A percentile compares a stretch with the other conserved stretches of the same genome.
Conservation (phyloP, 139 green algal genomes). For the Gonium pectorale region DNA sequence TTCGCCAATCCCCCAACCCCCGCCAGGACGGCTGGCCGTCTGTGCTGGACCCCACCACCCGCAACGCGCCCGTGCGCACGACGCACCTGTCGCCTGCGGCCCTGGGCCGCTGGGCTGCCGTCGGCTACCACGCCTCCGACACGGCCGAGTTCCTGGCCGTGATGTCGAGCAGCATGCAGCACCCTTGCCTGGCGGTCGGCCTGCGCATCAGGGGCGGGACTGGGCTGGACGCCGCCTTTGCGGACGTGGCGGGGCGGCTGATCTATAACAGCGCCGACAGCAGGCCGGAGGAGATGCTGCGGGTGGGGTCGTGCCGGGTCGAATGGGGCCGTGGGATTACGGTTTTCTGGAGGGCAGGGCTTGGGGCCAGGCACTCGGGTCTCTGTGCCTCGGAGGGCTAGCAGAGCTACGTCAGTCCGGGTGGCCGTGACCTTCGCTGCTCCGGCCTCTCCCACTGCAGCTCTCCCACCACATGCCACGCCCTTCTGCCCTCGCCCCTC, state of each 20-base stretch:
- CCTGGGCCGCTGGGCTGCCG: background rate
- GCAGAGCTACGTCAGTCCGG: too few species aligned
- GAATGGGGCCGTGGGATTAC: too few species aligned
- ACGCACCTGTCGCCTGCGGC: background rate
- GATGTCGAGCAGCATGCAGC: background rate
- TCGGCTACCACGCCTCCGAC: background rate
- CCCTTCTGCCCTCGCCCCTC: too few species aligned
- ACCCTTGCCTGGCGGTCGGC: conserved; percentile 3
- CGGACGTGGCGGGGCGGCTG: background rate
- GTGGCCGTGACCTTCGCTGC: too few species aligned
- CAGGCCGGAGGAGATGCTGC: background rate
- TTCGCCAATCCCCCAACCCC: too few species aligned
- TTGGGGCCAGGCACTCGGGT: too few species aligned
- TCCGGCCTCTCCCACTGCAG: too few species aligned
- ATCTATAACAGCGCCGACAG: background rate
- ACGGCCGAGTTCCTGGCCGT: background rate
- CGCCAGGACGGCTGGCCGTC: conserved; percentile 28
- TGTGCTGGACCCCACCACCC: background rate
- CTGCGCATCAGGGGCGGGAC: background rate
- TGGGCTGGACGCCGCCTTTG: background rate
- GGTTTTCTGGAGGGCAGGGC: too few species aligned
- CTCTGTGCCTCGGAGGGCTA: too few species aligned
- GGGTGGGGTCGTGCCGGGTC: background rate
- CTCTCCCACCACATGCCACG: background rate
- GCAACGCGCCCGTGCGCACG: conserved; percentile 7